Evolutionary conservation across 768 basidiomycete genomes (phyloP), one percentile per base, ranked within the genome.

Genomic region (Suillus discolor): DNA sequence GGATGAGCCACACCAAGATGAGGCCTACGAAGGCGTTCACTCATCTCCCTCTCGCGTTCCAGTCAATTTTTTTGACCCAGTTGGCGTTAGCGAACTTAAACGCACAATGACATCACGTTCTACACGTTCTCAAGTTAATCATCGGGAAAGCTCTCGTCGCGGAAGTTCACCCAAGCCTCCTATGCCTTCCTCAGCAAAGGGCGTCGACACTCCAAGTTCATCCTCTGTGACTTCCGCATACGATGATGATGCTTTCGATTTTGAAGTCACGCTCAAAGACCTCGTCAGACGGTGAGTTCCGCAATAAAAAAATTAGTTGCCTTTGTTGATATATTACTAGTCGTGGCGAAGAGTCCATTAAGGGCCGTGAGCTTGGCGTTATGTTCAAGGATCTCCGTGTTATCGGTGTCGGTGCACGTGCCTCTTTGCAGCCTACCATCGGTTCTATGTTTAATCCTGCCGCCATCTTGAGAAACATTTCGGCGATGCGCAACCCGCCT

Each of bases 331-430:
- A 23, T 57, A 63, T 18, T 62, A 25, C 23, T 16, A 89, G 88
- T 65, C 78, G 74, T 28, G 81, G 81, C 9, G 80, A 84, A 65
- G 79, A 82, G 0, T 80, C 81, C 18, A 83, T 87, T 64, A 81
- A 81, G 67, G 64, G 76, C 0, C 82, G 89, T n/a, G 79, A 85
- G 55, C 83, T 91, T 6, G 90, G 89, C 0, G 87, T 91, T 13
- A 67, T 81, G 51, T 91, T 91, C 66, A 73, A 85, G 61, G 76
- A 86, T 41, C 81, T 92, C 15, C 79, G 78, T 0, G 90, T 91
- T 7, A 79, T 85, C 23, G 90, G 89, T 4, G 70, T 87, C 4
- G 89, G 89, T 3, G 77, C 86, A 1, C 77, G 85, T 0, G 85
- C 85, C 0, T 83, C 82, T 12, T 82, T 82, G 62, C 86, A 88